Evolutionary conservation across 768 basidiomycete genomes (phyloP), one percentile per base, ranked within the genome.

Genomic region (Tephrocybe sp.): DNA sequence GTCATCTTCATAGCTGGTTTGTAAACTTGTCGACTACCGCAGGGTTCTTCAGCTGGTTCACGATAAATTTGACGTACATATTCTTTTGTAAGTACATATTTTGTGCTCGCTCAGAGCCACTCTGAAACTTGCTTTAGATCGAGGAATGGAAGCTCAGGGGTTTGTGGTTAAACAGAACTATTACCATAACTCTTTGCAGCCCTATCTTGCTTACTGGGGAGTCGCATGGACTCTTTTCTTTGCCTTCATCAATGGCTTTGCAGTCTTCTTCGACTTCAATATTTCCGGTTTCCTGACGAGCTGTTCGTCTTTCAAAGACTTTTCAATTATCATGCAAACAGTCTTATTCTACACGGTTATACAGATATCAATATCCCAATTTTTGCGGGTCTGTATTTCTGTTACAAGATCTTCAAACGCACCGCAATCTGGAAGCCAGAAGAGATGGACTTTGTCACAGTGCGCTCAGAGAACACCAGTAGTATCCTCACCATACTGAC

Each of bases 401-500:
- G 75, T 5, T 79, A 72, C 58, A 79, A 79, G 61, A 39, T 73
- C 18, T 12, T 52, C 8, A 76, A 74, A 58, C 62, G 66, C 18
- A 77, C 76, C 15, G 66, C 59, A 44, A 57, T 77, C 37, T 85
- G 84, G 84, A 77, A 73, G 51, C 72, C 80, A 2, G 50, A 72
- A 20, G 81, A 89, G 57, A 85, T 88, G 79, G 88, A 89, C 64
- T 85, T 88, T 53, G 77, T 81, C 52, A 85, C 86, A 30, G 84
- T 83, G 51, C 47, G 79, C 14, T 21, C 0, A 11, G n/a, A 18
- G 38, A 39, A 3, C 18, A 20, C 34, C 15, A 4, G 34, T 12
- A 6, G 28, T 9, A 36, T 39, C n/a, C n/a, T 12, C n/a, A 12
- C 8, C 38, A 20, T 39, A 21, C 20, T 32, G 25, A 20, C 32